phyloP scores from a whole-genome alignment of 2,329 filamentous ascomycete species.

The Tetracladium maxilliforme region DNA sequence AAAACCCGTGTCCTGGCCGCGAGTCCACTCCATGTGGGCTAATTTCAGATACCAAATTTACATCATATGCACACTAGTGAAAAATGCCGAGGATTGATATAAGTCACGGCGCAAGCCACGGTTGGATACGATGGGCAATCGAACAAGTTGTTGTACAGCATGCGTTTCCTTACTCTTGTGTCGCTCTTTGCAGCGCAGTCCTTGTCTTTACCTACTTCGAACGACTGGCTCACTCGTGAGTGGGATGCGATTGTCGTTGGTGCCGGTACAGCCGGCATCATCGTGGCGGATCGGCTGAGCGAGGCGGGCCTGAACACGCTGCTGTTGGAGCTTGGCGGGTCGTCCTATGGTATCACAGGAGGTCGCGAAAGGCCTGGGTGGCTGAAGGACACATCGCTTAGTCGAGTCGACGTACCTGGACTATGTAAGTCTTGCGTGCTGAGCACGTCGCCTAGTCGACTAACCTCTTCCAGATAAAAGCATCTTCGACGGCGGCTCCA shows the following conservation, averaged over 20 bases:
- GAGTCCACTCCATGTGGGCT: too few relatives aligned
- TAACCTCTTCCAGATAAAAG: constrained; percentile 33
- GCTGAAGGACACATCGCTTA: constrained; percentile 29
- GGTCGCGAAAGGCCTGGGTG: constrained; percentile 29
- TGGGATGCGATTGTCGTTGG: constrained; percentile 26
- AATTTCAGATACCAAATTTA: too few relatives aligned
- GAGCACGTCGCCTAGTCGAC: constrained; percentile 31
- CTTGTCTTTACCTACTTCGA: constrained; percentile 1
- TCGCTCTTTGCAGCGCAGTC: too few relatives aligned
- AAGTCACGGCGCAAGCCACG: too few relatives aligned
- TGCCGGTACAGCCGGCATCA: constrained; percentile 36
- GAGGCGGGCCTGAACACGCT: constrained; percentile 34
- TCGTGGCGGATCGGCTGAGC: constrained; percentile 32
- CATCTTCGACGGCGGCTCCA: constrained; percentile 26
- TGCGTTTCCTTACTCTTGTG: too few relatives aligned
- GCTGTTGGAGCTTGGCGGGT: constrained; percentile 33
- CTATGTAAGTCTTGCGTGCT: constrained; percentile 21
- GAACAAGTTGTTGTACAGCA: too few relatives aligned
- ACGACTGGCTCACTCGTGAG: constrained; percentile 11
- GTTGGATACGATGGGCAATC: too few relatives aligned
- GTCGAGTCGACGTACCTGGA: constrained; percentile 36
- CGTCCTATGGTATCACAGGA: constrained; percentile 31
- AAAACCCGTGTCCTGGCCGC: too few relatives aligned
- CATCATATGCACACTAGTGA: too few relatives aligned
- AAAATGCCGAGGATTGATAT: too few relatives aligned